Conservation (phyloP, 768 basidiomycete species). For the Phanerodontia chrysosporium region DNA sequence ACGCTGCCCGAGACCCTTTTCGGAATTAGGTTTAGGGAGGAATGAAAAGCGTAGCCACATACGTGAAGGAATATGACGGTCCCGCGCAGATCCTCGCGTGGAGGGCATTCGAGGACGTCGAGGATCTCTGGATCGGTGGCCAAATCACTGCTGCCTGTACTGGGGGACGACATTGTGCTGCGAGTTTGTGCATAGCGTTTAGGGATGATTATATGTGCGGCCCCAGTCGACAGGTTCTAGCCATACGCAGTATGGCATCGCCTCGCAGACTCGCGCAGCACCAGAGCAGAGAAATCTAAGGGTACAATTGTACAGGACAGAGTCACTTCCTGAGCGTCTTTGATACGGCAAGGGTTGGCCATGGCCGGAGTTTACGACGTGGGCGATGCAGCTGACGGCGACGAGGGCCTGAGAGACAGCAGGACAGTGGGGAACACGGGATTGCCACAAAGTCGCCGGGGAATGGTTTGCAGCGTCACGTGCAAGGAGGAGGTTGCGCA, state of each 20-base stretch:
- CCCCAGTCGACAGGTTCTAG: neutral
- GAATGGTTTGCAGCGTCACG: neutral
- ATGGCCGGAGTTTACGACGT: neutral
- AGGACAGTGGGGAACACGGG: neutral
- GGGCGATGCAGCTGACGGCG: neutral
- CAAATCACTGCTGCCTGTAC: neutral
- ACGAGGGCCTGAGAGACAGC: neutral
- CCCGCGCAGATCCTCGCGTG: conserved; percentile 13
- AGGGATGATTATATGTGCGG: neutral
- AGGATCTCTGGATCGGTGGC: neutral
- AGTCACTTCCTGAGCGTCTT: neutral
- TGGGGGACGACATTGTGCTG: neutral
- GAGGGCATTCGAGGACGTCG: conserved; percentile 11
- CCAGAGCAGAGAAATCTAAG: neutral
- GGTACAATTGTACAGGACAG: neutral
- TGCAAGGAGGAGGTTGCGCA: neutral
- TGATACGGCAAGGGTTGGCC: neutral
- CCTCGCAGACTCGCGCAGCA: conserved; percentile 2
- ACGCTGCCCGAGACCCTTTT: conserved; percentile 38
- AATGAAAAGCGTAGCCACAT: conserved; percentile 1
- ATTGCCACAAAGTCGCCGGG: conserved; percentile 1
- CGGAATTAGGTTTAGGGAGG: neutral
- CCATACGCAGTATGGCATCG: conserved; percentile 2
- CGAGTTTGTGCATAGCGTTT: neutral
- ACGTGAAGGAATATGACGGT: conserved; percentile 30